Conservation (phyloP, 441 rosid species). For the Arabidopsis lyrata region DNA sequence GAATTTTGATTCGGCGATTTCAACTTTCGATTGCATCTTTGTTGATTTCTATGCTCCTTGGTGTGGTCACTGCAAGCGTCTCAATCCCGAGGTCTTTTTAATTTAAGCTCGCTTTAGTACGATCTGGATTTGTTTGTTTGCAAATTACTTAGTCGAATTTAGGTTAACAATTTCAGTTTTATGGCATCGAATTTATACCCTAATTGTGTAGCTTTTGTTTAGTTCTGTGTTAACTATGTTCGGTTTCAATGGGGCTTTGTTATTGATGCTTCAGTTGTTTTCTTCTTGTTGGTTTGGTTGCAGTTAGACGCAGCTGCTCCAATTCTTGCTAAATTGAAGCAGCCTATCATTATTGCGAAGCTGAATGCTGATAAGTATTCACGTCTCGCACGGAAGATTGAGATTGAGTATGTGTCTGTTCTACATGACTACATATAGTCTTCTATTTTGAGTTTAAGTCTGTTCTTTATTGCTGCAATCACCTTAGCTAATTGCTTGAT, state of each 20-base stretch:
- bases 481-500: neutral
- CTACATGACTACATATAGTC: neutral
- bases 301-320: constrained; percentile 92
- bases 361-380: constrained; percentile 77
- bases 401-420: constrained; percentile 61
- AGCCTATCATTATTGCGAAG: constrained; percentile 78
- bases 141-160: neutral
- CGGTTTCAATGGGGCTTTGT: neutral
- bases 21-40: constrained; percentile 73
- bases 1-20: constrained; percentile 75
- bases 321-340: constrained; percentile 62
- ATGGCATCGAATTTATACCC: neutral
- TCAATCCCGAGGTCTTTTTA: constrained; percentile 70
- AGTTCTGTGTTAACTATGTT: too few relatives aligned
- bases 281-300: constrained; percentile 24
- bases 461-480: too few relatives aligned
- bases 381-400: constrained; percentile 70
- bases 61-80: constrained; percentile 98
- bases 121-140: constrained; percentile 23
- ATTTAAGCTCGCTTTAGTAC: neutral
- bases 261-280: neutral
- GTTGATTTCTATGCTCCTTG: constrained; percentile 96
- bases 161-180: neutral
- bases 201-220: too few relatives aligned
- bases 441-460: neutral